These are phyloP conservation scores for Cutaneotrichosporon dermatis DNA, from an alignment of 1,284 basidiomycete genomes.

Conservation along the genomic window DNA sequence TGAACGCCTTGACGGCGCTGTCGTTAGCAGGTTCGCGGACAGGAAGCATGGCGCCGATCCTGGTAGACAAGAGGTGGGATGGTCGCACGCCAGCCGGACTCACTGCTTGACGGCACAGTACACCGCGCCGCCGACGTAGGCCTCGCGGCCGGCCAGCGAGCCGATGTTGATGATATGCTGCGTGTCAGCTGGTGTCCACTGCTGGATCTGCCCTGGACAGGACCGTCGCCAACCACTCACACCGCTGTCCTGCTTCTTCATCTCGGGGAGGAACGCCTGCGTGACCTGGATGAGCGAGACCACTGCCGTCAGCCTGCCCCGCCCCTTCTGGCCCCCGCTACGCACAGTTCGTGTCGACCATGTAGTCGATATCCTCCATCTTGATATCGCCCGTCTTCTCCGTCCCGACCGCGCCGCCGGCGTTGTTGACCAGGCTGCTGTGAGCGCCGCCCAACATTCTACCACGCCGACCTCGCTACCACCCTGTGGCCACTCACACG, in stretches of 20 bases:
- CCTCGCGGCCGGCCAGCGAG: conserved; percentile 78
- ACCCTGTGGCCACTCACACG: no score
- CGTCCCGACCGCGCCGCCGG: conserved; percentile 21
- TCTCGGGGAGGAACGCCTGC: conserved; percentile 55
- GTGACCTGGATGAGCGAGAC: conserved; percentile 12
- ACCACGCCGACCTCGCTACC: no score
- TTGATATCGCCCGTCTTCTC: conserved; percentile 25
- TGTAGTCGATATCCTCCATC: conserved; percentile 48
- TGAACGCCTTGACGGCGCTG: conserved; percentile 77
- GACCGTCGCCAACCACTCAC: no score
- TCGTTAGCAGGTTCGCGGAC: no score
- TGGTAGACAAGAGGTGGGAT: no score
- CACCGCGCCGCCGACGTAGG: conserved; percentile 73
- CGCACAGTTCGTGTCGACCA: conserved; percentile 82
- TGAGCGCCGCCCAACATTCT: no score
- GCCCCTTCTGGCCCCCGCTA: no score
- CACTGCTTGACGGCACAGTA: conserved; percentile 44
- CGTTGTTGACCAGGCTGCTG: conserved; percentile 25
- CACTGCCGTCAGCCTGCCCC: conserved; percentile 7
- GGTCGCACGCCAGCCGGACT: no score
- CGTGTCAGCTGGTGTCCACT: no score
- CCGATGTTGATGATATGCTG: conserved; percentile 87
- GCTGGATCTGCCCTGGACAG: no score
- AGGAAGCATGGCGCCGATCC: no score
- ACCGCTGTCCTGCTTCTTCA: conserved; percentile 75